Conservation (phyloP, 2,329 filamentous ascomycete species). For the Balansia obtecta region DNA sequence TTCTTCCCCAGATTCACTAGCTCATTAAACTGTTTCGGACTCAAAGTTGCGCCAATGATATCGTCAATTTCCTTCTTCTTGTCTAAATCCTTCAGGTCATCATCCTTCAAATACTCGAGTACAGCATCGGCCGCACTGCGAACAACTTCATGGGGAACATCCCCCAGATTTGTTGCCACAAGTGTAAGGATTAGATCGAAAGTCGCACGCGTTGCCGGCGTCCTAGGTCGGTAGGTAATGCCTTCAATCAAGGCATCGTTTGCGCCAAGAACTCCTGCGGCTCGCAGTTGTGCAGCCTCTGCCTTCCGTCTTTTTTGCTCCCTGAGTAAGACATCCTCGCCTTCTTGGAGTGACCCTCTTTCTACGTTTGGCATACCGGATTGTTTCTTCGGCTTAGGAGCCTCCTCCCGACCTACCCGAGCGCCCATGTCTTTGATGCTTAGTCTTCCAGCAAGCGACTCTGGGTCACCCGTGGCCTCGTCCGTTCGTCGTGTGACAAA, state of each 20-base stretch:
- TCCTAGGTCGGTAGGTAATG: constrained; percentile 82
- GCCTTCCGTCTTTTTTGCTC: constrained; percentile 82
- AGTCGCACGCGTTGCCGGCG: constrained; percentile 78
- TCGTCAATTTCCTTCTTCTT: constrained; percentile 98
- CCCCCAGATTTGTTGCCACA: constrained; percentile 76
- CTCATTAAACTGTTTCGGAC: constrained; percentile 90
- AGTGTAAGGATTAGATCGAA: constrained; percentile 92
- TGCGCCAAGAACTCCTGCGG: constrained; percentile 68
- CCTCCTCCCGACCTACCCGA: constrained; percentile 65
- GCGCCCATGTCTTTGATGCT: constrained; percentile 92
- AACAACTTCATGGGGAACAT: constrained; percentile 84
- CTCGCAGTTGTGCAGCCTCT: constrained; percentile 53
- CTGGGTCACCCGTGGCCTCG: constrained; percentile 92
- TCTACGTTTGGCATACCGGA: constrained; percentile 57
- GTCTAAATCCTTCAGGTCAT: constrained; percentile 91
- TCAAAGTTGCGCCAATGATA: constrained; percentile 70
- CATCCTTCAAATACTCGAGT: constrained; percentile 85
- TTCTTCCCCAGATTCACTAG: constrained; percentile 94
- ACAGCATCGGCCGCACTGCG: constrained; percentile 88
- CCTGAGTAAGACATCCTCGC: constrained; percentile 68
- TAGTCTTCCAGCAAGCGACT: constrained; percentile 89
- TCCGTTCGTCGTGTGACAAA: constrained; percentile 88
- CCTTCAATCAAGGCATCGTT: constrained; percentile 83
- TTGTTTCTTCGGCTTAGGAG: constrained; percentile 69
- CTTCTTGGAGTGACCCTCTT: constrained; percentile 64